These are phyloP conservation scores for Heimioporus sp. DNA, from an alignment of 768 basidiomycete species.

Conservation along the genomic window DNA sequence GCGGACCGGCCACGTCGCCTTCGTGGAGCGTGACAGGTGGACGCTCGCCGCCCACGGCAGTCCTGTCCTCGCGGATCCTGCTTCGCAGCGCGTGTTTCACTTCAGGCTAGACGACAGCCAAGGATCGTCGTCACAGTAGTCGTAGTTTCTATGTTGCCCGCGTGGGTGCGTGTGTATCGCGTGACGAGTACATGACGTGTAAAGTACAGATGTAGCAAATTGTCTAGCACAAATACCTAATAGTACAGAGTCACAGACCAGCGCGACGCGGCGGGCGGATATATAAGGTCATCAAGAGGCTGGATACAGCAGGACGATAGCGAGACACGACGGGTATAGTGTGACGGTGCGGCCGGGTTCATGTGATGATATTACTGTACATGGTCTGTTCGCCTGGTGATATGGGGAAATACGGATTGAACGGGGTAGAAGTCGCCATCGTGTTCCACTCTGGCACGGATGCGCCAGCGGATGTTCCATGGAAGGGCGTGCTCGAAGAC, in stretches of 20 bases:
- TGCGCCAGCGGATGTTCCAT: slow-evolving; percentile 43
- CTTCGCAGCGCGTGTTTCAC: slow-evolving; percentile 49
- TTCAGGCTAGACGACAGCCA: slow-evolving; percentile 36
- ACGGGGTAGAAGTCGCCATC: slow-evolving; percentile 46
- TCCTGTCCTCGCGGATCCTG: slow-evolving; percentile 37
- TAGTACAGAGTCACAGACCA: slow-evolving; percentile 30
- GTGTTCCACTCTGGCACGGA: slow-evolving; percentile 62
- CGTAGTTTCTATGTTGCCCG: slow-evolving; percentile 21
- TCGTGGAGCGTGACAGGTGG: slow-evolving; percentile 76
- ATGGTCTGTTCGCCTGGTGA: slow-evolving; percentile 52
- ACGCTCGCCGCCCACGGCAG: slow-evolving; percentile 38
- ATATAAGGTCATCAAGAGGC: slow-evolving; percentile 22
- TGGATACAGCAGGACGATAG: slow-evolving; percentile 2
- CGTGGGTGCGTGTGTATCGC: slow-evolving; percentile 9
- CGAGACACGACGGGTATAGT: neutral
- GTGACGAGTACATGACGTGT: slow-evolving; percentile 33
- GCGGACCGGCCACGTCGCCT: slow-evolving; percentile 56
- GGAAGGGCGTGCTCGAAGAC: slow-evolving; percentile 41
- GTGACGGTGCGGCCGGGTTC: slow-evolving; percentile 18
- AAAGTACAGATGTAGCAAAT: slow-evolving; percentile 27
- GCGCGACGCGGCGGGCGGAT: slow-evolving; percentile 23
- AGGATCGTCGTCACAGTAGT: slow-evolving; percentile 11
- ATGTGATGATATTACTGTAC: slow-evolving; percentile 58
- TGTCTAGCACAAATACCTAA: slow-evolving; percentile 29
- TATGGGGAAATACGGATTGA: slow-evolving; percentile 70